A percentile compares a stretch with the other conserved stretches of the same genome.
Evolutionary conservation across 2,329 filamentous ascomycete genomes (phyloP).

Genomic region (Nothophaeocryptopus gaeumannii): DNA sequence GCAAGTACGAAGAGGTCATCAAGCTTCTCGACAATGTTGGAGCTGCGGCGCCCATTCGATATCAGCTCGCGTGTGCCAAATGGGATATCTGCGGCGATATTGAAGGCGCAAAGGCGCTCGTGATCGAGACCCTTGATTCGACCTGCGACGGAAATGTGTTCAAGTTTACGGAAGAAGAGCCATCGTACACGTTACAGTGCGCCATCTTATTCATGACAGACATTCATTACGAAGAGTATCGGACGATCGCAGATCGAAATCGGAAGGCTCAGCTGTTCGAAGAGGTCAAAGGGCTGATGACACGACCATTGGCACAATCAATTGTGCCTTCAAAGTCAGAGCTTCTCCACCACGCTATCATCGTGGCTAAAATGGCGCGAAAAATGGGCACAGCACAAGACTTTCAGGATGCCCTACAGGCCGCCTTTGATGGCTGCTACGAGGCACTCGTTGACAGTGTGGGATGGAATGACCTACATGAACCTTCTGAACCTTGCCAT

Average conservation of each 20-base stretch:
- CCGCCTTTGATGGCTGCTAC: constrained; percentile 8
- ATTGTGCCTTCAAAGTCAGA: constrained; percentile 3
- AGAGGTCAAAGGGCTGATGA: constrained; percentile 5
- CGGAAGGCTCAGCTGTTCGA: constrained; percentile 2
- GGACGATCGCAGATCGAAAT: constrained; percentile 3
- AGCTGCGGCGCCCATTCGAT: constrained; percentile 1
- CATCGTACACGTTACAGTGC: neutral
- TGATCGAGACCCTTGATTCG: constrained; percentile 4
- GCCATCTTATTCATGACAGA: constrained; percentile 6
- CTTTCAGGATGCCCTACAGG: constrained; percentile 5
- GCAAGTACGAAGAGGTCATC: constrained; percentile 7
- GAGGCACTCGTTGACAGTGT: constrained; percentile 4
- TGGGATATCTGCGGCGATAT: constrained; percentile 4
- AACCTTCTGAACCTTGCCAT: constrained; percentile 6
- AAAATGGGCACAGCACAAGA: constrained; percentile 4
- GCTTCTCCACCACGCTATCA: neutral
- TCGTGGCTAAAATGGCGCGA: constrained; percentile 1
- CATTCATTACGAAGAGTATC: constrained; percentile 3
- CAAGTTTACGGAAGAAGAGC: constrained; percentile 8
- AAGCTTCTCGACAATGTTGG: constrained; percentile 4
- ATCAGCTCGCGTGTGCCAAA: constrained; percentile 2
- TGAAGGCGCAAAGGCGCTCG: constrained; percentile 5
- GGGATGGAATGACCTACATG: constrained; percentile 7
- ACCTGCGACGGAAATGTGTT: neutral
- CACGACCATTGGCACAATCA: neutral